Percentiles rank a stretch among this genome's conserved stretches.
These are phyloP conservation scores for Sporothrix pallida DNA, from an alignment of 2,329 filamentous ascomycete genomes.

Conservation along the genomic window DNA sequence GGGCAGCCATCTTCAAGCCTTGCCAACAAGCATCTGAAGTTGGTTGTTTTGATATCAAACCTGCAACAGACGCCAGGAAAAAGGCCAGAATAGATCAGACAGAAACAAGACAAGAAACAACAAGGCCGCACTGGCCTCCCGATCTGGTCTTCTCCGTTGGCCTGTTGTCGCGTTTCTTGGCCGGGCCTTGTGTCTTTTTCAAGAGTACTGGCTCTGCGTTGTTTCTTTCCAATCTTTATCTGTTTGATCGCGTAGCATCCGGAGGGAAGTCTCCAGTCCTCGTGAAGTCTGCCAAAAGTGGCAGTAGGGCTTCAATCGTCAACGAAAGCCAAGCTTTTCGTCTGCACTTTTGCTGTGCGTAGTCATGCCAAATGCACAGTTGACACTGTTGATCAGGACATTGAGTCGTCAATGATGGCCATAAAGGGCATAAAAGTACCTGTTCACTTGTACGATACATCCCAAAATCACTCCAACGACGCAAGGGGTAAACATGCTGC, in stretches of 20 bases:
- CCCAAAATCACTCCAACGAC: neutral
- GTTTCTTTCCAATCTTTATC: neutral
- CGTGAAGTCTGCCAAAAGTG: neutral
- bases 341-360: neutral
- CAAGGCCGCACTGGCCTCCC: constrained; percentile 9
- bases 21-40: constrained; percentile 6
- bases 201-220: neutral
- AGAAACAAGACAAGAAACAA: too few relatives aligned
- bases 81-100: too few relatives aligned
- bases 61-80: too few relatives aligned
- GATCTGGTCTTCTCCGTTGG: neutral
- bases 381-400: neutral
- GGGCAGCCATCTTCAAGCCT: neutral
- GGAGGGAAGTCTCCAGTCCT: neutral
- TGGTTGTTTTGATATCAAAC: neutral
- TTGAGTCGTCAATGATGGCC: too few relatives aligned
- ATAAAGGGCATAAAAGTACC: neutral
- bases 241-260: neutral
- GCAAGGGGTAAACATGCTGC: constrained; percentile 25
- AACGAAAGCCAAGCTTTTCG: constrained; percentile 20
- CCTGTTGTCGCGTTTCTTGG: neutral
- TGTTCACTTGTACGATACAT: too few relatives aligned
- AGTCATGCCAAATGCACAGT: constrained; percentile 4
- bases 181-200: neutral
- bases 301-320: neutral